phyloP scores from a whole-genome alignment of 257 asterid genomes.

The Solanum rostratum region DNA sequence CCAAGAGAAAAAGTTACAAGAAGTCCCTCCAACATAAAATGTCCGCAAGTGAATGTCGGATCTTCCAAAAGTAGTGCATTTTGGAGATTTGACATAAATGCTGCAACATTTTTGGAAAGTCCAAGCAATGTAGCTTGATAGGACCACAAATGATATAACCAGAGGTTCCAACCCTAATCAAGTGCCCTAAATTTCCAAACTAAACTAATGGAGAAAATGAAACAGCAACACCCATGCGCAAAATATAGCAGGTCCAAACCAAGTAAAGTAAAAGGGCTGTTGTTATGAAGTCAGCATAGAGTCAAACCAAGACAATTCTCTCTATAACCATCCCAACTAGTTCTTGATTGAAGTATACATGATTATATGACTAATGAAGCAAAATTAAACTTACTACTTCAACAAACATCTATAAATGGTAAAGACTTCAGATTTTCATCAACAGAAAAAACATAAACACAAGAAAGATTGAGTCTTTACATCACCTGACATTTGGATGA shows the following conservation, averaged over 20 bases:
- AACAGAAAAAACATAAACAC: neutral
- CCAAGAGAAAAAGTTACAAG: neutral
- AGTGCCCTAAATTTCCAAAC: neutral
- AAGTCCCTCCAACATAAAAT: neutral
- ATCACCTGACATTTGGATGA: slow-evolving; percentile 68
- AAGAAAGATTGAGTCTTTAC: slow-evolving; percentile 13
- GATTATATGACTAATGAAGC: neutral
- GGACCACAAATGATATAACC: neutral
- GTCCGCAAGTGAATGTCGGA: neutral
- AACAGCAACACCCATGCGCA: neutral
- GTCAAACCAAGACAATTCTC: neutral
- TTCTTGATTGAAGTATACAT: neutral
- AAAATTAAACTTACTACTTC: neutral
- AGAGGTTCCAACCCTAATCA: neutral
- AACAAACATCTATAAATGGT: neutral
- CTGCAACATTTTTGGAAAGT: neutral
- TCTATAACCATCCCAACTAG: neutral
- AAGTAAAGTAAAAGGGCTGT: neutral
- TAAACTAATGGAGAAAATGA: neutral
- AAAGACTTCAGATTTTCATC: neutral
- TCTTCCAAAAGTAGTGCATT: neutral
- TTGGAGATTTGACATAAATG: too few species aligned
- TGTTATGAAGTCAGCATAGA: neutral
- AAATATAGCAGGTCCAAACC: neutral
- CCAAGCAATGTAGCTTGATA: neutral